A percentile compares a stretch with the other conserved stretches of the same genome.
phyloP scores from a whole-genome alignment of 2,329 filamentous ascomycete species.

The Ploettnerulaceae sp. region DNA sequence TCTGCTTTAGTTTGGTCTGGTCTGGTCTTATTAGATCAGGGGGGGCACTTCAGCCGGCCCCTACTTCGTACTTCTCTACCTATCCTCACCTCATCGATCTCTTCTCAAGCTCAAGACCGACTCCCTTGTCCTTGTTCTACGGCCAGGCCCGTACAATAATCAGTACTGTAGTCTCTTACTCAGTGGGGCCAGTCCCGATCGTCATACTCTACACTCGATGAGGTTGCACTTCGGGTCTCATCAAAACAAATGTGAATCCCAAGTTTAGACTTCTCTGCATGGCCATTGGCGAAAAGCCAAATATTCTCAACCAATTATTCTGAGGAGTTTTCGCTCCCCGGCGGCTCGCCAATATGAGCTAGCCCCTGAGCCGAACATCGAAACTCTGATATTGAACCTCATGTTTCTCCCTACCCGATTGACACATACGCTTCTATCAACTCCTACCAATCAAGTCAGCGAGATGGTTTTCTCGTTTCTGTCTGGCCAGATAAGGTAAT shows the following conservation, averaged over 20 bases:
- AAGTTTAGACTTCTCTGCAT: conserved; percentile 10
- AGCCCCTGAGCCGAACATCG: conserved; percentile 8
- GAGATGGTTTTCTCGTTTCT: conserved; percentile 1
- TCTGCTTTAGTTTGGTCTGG: background rate
- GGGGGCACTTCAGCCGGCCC: background rate
- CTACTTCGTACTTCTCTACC: too few species aligned
- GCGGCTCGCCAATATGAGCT: conserved; percentile 18
- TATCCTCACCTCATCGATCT: background rate
- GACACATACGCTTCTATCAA: background rate
- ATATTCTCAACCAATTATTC: conserved; percentile 26
- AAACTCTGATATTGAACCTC: conserved; percentile 8
- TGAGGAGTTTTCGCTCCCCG: conserved; percentile 12
- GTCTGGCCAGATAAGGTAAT: conserved; percentile 6
- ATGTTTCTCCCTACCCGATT: conserved; percentile 19
- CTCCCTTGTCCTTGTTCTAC: background rate
- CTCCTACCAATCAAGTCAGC: conserved; percentile 1
- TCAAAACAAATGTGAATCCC: conserved; percentile 12
- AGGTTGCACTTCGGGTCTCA: background rate
- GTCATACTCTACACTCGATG: conserved; percentile 8
- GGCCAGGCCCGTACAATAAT: conserved; percentile 1
- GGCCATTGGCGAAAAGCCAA: conserved; percentile 20
- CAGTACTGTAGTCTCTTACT: background rate
- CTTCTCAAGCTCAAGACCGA: background rate
- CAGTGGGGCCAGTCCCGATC: background rate
- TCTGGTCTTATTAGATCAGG: background rate